phyloP scores from a whole-genome alignment of 768 basidiomycete species.

The Dentipellis sp. region DNA sequence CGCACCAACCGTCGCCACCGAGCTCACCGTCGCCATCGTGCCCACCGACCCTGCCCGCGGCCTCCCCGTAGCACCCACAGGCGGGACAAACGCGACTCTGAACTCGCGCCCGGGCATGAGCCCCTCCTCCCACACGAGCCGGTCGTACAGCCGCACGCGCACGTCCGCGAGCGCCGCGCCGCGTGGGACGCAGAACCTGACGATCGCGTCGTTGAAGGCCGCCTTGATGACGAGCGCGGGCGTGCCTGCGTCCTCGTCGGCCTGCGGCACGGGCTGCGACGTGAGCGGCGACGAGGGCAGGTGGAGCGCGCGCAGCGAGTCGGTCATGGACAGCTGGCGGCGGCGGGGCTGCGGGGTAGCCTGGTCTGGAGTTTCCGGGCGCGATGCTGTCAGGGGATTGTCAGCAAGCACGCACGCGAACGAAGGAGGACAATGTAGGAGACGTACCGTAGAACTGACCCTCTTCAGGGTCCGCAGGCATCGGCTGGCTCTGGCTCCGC shows the following conservation, averaged over 20 bases:
- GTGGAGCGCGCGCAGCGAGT: background rate
- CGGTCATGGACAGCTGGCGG: background rate
- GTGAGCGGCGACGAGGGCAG: background rate
- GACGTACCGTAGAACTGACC: conserved; percentile 31
- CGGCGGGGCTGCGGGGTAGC: background rate
- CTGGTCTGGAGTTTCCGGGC: background rate
- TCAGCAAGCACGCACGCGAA: background rate
- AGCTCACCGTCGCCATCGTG: conserved; percentile 8
- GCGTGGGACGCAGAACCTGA: conserved; percentile 48
- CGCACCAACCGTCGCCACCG: conserved; percentile 1
- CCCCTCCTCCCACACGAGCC: conserved; percentile 56
- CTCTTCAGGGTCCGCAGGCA: conserved; percentile 25
- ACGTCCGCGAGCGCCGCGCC: conserved; percentile 41
- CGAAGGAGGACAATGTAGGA: background rate
- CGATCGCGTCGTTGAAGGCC: conserved; percentile 47
- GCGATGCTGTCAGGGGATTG: background rate
- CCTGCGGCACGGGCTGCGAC: conserved; percentile 4
- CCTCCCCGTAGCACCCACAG: conserved; percentile 17
- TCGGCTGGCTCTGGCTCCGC: conserved; percentile 19
- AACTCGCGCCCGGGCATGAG: conserved; percentile 49
- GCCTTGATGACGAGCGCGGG: conserved; percentile 51
- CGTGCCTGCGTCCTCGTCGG: conserved; percentile 24
- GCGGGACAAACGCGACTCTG: conserved; percentile 37
- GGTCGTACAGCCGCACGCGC: conserved; percentile 50
- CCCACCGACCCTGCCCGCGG: conserved; percentile 4